phyloP scores from a whole-genome alignment of 305 asterid genomes.

The Fraxinus floribunda region DNA sequence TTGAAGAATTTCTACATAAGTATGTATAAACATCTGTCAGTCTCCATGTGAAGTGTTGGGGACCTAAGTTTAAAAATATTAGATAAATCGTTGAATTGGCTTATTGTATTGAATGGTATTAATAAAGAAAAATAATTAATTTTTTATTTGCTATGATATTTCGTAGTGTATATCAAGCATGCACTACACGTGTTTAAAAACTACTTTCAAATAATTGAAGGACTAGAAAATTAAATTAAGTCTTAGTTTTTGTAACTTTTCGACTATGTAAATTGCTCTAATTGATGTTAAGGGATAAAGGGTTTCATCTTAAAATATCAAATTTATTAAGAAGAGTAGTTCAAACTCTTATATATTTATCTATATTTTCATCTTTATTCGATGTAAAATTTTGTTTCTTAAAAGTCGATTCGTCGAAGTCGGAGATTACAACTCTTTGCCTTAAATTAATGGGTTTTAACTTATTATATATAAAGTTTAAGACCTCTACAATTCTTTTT shows the following conservation, averaged over 20 bases:
- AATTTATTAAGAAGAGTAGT: no score
- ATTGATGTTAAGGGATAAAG: neutral
- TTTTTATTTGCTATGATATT: neutral
- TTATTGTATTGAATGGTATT: neutral
- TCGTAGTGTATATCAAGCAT: neutral
- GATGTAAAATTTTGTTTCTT: no score
- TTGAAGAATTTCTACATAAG: constrained; percentile 13
- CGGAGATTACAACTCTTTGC: no score
- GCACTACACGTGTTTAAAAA: constrained; percentile 23
- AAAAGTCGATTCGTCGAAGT: no score
- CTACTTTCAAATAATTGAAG: constrained; percentile 7
- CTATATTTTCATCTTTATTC: no score
- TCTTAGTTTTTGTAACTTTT: neutral
- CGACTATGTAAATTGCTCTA: neutral
- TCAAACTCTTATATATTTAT: no score
- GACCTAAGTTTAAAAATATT: constrained; percentile 28
- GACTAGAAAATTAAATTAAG: neutral
- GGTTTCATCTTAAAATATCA: no score
- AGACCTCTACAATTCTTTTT: neutral
- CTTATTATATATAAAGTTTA: neutral
- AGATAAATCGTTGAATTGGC: constrained; percentile 11
- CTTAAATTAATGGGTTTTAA: no score
- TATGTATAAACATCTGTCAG: neutral
- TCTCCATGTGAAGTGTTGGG: constrained; percentile 40
- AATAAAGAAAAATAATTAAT: neutral